Base-by-base conservation (phyloP, 805 yeast species). In the Yarrowia osloensis region DNA sequence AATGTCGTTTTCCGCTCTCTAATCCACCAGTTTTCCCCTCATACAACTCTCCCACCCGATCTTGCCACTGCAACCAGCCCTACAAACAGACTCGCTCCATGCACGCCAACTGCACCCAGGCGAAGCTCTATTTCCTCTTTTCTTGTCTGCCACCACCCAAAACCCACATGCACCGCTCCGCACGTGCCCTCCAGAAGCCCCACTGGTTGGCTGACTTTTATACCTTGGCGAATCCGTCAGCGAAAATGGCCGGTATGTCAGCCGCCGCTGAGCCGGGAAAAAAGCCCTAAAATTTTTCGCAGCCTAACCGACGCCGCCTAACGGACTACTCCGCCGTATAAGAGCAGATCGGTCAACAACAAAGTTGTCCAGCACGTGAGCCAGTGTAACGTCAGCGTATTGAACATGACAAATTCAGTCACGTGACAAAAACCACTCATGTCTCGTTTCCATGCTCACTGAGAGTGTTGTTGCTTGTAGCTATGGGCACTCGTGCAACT, bases 81-180 rank as follows among this genome's bases (percentile, higher is more conserved):
- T 17, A 4, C 33, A 47, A 24, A 35, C 50, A 17, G 29, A 17
- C 52, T 46, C 52, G 12, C 55, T 4, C 39, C n/a, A 13, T 40
- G 49, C 63, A 5, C 49, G 2, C 19, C 26, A n/a, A n/a, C 49
- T 55, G 63, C 63, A 40, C 63, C 4, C 47, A 4, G 42, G 24
- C 49, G 49, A 57, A 39, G 63, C 63, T 57, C 42, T 57, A 39
- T 57, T 57, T 39, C n/a, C n/a, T 55, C 42, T 11, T 21, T 19
- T 19, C 4, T 21, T 17, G 19, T 39, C 13, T 39, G 7, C 19
- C 22, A 17, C 11, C 17, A 4, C 24, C 11, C 21, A 26, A 15
- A 24, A 46, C 52, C 29, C 52, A 37, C 46, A 55, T 55, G 62
- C 62, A 55, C 26, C 4, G 6, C 5, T 1, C 2, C 26, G 62